Evolutionary conservation across 345 rosid genomes (phyloP).

Genomic region (Durio zibethinus): DNA sequence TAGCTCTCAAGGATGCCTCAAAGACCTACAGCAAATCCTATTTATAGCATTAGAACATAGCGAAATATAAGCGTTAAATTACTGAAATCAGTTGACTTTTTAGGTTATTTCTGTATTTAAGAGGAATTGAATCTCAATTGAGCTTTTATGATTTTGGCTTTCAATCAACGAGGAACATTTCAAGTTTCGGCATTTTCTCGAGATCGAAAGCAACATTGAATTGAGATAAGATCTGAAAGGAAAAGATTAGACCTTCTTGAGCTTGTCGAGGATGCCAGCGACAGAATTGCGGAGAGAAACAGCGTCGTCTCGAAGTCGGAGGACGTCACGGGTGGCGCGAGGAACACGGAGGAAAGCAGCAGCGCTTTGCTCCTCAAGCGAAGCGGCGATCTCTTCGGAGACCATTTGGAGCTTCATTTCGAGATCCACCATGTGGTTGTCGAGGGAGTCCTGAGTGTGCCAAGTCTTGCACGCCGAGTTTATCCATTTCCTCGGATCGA

Average conservation of each 20-base stretch:
- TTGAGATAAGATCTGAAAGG: slow-evolving; percentile 4
- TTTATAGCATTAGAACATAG: background rate
- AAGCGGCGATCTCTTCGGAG: slow-evolving; percentile 91
- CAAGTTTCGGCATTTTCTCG: background rate
- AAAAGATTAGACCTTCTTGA: slow-evolving; percentile 55
- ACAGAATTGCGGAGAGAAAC: slow-evolving; percentile 74
- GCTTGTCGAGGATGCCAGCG: slow-evolving; percentile 83
- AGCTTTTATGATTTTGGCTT: background rate
- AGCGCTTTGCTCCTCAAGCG: slow-evolving; percentile 95
- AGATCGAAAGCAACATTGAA: slow-evolving; percentile 17
- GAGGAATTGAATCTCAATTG: background rate
- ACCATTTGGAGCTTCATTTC: slow-evolving; percentile 99
- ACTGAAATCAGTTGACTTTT: background rate
- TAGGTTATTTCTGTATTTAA: background rate
- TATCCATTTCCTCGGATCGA: slow-evolving; percentile 96
- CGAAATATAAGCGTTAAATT: background rate
- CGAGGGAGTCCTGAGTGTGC: slow-evolving; percentile 81
- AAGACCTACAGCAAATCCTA: slow-evolving; percentile 27
- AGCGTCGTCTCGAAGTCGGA: slow-evolving; percentile 93
- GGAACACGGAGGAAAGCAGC: slow-evolving; percentile 90
- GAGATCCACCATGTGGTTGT: slow-evolving; percentile 88
- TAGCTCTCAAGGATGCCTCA: slow-evolving; percentile 89
- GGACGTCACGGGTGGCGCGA: slow-evolving; percentile 86
- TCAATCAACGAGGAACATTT: background rate
- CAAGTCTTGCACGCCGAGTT: slow-evolving; percentile 76